Percentiles rank a stretch among this genome's conserved stretches.
These are phyloP conservation scores for Talaromyces islandicus DNA, from an alignment of 2,329 filamentous ascomycete genomes.

Conservation along the genomic window DNA sequence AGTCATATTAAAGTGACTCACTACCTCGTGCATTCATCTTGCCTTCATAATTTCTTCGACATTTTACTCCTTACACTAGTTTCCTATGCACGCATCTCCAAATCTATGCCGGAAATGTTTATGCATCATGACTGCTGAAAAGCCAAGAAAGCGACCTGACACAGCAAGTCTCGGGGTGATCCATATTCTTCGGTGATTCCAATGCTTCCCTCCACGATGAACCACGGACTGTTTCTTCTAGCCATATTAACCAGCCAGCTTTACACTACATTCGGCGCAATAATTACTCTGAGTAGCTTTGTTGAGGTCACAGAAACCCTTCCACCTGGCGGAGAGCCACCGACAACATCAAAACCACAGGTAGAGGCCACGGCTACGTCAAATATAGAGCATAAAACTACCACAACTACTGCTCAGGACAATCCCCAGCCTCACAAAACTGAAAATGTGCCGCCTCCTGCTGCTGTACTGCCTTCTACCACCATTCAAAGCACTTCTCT, in stretches of 20 bases:
- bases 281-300: slow-evolving; percentile 2
- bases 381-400: not conserved
- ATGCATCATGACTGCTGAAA: not conserved
- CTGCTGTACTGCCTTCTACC: not conserved
- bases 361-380: not conserved
- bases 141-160: not conserved
- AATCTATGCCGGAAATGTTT: not conserved
- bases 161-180: not conserved
- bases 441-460: not conserved
- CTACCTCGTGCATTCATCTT: not conserved
- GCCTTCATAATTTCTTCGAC: not conserved
- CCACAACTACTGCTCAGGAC: not conserved
- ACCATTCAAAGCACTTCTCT: not conserved
- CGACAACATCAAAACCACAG: not conserved
- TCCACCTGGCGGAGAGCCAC: not conserved
- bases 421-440: not conserved
- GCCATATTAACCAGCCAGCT: not conserved
- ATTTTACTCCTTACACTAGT: not conserved
- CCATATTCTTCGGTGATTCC: not conserved
- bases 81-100: not conserved
- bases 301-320: slow-evolving; percentile 7
- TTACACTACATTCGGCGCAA: not conserved
- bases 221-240: not conserved
- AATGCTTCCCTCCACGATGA: not conserved
- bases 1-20: not conserved